Conservation (phyloP, 1,284 basidiomycete species). For the Puccinia polysora region DNA sequence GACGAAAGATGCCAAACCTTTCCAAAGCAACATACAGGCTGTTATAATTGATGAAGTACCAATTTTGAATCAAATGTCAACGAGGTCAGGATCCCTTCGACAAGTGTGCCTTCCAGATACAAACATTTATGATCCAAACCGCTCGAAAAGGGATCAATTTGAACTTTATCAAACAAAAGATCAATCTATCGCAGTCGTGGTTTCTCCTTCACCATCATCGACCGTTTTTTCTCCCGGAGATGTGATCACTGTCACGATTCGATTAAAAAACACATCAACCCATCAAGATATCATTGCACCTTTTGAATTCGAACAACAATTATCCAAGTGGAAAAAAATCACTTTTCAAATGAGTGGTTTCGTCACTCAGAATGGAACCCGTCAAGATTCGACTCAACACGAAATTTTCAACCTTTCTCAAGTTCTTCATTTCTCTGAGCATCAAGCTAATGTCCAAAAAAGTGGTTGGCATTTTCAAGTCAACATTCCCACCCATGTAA, state of each 20-base stretch:
- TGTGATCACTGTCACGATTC: not conserved
- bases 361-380: not conserved
- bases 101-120: not conserved
- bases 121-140: not conserved
- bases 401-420: conserved; percentile 14
- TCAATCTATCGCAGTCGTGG: conserved; percentile 1
- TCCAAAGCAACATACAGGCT: conserved; percentile 13
- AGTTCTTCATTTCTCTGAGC: conserved; percentile 1
- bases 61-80: not conserved
- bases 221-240: conserved; percentile 14
- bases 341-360: conserved; percentile 2
- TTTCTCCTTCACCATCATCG: conserved; percentile 9
- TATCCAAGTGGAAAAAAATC: conserved; percentile 17
- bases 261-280: not conserved
- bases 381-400: not conserved
- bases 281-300: not conserved
- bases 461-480: conserved; percentile 16
- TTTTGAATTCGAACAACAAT: conserved; percentile 12
- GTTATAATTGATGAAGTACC: not conserved
- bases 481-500: conserved; percentile 7
- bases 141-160: not conserved
- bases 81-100: not conserved
- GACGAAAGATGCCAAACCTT: not conserved
- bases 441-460: not conserved
- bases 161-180: conserved; percentile 3